These are phyloP conservation scores for Pseudocercospora macadamiae DNA, from an alignment of 2,329 filamentous ascomycete species.

Conservation along the genomic window DNA sequence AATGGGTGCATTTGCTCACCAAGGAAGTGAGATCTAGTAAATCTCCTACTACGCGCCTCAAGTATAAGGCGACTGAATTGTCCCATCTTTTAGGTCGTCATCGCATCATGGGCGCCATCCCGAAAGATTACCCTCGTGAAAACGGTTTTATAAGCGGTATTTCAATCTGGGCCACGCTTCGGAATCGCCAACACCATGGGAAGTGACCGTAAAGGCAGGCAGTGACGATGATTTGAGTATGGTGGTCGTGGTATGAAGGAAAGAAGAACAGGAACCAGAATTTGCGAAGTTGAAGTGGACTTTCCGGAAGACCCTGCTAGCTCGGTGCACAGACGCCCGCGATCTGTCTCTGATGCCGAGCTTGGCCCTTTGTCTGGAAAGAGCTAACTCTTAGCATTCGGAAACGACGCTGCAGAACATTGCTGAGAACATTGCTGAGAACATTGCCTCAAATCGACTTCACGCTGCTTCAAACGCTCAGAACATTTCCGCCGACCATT, in stretches of 20 bases:
- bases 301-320: conserved; percentile 4
- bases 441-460: too few relatives aligned
- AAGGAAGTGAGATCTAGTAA: not conserved
- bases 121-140: conserved; percentile 66
- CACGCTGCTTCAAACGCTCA: not conserved
- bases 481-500: conserved; percentile 4
- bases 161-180: conserved; percentile 70
- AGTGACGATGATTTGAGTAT: conserved; percentile 74
- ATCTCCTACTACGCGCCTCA: not conserved
- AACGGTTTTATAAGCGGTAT: conserved; percentile 79
- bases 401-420: not conserved
- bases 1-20: not conserved
- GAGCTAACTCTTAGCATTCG: too few relatives aligned
- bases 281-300: conserved; percentile 15
- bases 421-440: conserved; percentile 1
- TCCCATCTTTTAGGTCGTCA: conserved; percentile 70
- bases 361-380: not conserved
- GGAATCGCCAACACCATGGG: conserved; percentile 64
- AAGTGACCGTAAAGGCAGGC: conserved; percentile 47
- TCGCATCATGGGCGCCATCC: conserved; percentile 65
- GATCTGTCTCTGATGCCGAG: not conserved
- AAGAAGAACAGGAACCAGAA: conserved; percentile 36
- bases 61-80: conserved; percentile 39
- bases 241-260: conserved; percentile 63
- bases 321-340: not conserved